Conservation (phyloP, 2,329 filamentous ascomycete species). For the Arachnomyces sp. region DNA sequence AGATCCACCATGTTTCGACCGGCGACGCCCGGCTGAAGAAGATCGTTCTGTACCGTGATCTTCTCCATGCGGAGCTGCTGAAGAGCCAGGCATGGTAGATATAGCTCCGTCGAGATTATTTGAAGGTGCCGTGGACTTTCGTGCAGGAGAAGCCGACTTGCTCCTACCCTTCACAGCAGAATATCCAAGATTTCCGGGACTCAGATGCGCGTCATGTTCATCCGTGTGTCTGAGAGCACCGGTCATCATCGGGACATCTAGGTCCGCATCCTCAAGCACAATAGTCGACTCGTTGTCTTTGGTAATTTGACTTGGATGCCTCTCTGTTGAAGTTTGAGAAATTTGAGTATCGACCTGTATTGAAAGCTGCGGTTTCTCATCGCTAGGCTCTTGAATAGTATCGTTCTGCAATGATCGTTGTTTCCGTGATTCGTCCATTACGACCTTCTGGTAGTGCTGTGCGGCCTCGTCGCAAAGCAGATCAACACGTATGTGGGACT, state of each 20-base stretch:
- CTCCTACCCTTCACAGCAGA: too few species aligned
- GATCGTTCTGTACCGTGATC: background rate
- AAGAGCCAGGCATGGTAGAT: too few species aligned
- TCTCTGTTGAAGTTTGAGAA: conserved; percentile 8
- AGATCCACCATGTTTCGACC: conserved; percentile 19
- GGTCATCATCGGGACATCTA: conserved; percentile 32
- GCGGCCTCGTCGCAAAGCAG: conserved; percentile 69
- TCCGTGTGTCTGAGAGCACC: conserved; percentile 21
- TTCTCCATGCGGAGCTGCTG: too few species aligned
- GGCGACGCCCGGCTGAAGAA: conserved; percentile 19
- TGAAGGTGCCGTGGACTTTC: too few species aligned
- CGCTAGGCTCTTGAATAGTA: background rate
- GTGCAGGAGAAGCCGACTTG: too few species aligned
- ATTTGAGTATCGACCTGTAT: too few species aligned
- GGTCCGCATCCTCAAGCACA: conserved; percentile 63
- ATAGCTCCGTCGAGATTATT: too few species aligned
- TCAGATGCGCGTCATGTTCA: too few species aligned
- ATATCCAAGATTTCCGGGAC: too few species aligned
- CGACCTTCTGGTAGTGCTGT: conserved; percentile 70
- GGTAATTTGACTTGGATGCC: conserved; percentile 54
- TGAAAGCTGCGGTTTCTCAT: too few species aligned
- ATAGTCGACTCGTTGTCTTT: conserved; percentile 83
- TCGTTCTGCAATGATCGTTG: conserved; percentile 13
- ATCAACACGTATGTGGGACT: conserved; percentile 63
- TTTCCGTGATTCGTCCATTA: conserved; percentile 54